Evolutionary conservation across 148 eudicot genomes (phyloP).

Genomic region (Rhododendron molle): DNA sequence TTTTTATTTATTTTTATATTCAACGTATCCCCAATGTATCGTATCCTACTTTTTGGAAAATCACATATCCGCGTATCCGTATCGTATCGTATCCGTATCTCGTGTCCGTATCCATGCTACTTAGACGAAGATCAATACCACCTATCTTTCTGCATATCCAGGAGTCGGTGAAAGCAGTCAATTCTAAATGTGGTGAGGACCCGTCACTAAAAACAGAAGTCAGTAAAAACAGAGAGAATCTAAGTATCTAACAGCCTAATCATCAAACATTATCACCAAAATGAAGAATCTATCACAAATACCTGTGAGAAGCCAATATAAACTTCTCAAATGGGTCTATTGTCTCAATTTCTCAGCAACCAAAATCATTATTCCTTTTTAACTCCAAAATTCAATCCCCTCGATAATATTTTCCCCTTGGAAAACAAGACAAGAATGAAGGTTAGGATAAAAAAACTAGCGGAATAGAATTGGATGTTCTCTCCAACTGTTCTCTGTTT

Average conservation of each 20-base stretch:
- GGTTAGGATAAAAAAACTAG: neutral
- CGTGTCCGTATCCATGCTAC: no score
- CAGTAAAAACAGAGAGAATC: neutral
- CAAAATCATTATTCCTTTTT: neutral
- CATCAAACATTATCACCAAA: neutral
- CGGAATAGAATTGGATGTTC: neutral
- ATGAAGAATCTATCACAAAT: neutral
- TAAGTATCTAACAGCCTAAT: neutral
- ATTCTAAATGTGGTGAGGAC: neutral
- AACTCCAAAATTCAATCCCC: neutral
- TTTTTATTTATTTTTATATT: no score
- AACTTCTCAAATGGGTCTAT: neutral
- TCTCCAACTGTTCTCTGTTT: neutral
- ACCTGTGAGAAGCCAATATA: neutral
- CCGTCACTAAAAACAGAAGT: neutral
- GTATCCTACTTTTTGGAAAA: no score
- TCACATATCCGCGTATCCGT: no score
- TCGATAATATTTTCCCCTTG: neutral
- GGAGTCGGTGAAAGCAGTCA: neutral
- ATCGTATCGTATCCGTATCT: no score
- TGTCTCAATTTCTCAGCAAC: neutral
- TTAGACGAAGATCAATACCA: neutral
- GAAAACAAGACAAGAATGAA: neutral
- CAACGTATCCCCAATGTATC: no score
- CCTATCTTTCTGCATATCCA: neutral